These are phyloP conservation scores for Colletotrichum horii DNA, from an alignment of 2,329 filamentous ascomycete species.

Conservation along the genomic window DNA sequence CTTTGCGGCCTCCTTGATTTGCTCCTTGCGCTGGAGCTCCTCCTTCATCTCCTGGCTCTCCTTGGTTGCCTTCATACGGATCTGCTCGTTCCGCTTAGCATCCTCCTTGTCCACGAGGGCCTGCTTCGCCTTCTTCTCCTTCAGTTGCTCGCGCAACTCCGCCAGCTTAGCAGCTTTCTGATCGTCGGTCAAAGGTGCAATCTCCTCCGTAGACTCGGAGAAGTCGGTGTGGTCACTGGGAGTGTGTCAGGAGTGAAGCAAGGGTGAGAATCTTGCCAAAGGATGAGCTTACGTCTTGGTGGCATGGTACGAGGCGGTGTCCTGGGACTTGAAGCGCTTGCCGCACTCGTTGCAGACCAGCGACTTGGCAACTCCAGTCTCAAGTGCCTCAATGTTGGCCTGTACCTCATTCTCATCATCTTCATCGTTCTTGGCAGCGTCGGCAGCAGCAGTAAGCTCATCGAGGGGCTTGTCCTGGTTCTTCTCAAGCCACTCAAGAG, in stretches of 20 bases:
- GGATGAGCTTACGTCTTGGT: constrained; percentile 70
- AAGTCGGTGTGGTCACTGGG: constrained; percentile 86
- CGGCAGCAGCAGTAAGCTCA: constrained; percentile 66
- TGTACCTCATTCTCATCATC: constrained; percentile 55
- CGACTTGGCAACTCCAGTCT: constrained; percentile 77
- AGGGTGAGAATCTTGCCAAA: neutral
- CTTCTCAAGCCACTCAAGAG: constrained; percentile 92
- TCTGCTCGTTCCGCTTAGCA: constrained; percentile 84
- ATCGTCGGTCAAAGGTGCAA: constrained; percentile 88
- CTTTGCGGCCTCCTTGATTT: constrained; percentile 85
- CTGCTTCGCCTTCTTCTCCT: constrained; percentile 73
- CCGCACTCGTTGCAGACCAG: constrained; percentile 94
- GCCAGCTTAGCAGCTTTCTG: constrained; percentile 83
- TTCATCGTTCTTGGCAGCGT: constrained; percentile 37
- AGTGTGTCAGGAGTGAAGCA: constrained; percentile 10
- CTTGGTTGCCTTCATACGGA: constrained; percentile 85
- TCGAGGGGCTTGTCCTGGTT: constrained; percentile 89
- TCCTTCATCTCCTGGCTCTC: constrained; percentile 91
- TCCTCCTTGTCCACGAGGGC: constrained; percentile 79
- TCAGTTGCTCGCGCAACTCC: constrained; percentile 74
- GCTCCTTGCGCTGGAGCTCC: constrained; percentile 84
- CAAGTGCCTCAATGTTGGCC: constrained; percentile 67
- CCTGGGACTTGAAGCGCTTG: constrained; percentile 84
- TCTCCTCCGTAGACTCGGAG: constrained; percentile 89
- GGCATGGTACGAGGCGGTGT: constrained; percentile 88